Evolutionary conservation across 352 stramenopile genomes (phyloP).

Genomic region (Blastocystis sp.): DNA sequence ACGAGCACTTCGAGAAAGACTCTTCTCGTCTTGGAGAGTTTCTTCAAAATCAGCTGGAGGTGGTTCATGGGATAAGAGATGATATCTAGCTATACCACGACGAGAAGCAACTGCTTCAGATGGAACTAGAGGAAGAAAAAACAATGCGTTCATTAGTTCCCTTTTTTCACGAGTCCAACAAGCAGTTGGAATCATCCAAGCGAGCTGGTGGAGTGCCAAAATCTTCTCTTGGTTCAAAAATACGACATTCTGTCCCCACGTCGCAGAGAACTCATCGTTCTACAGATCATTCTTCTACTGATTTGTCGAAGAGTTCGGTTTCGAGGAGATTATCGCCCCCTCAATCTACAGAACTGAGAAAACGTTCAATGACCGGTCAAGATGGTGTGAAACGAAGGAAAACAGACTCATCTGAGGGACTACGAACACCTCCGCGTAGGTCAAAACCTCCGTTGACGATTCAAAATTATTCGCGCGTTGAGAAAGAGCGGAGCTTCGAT

Average conservation of each 20-base stretch:
- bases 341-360: not conserved
- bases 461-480: not conserved
- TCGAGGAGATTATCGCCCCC: not conserved
- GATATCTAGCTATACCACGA: not conserved
- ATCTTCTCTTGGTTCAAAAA: not conserved
- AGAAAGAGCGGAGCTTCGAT: not conserved
- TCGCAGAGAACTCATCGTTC: not conserved
- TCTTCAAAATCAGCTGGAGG: slow-evolving; percentile 20
- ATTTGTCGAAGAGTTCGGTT: not conserved
- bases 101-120: not conserved
- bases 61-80: not conserved
- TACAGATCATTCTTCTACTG: not conserved
- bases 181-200: not conserved
- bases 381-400: not conserved
- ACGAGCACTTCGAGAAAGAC: not conserved
- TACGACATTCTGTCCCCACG: not conserved
- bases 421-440: not conserved
- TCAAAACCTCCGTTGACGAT: not conserved
- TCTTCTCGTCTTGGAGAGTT: not conserved
- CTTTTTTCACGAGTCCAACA: not conserved
- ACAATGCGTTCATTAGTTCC: not conserved
- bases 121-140: not conserved
- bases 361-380: not conserved
- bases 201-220: not conserved
- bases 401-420: not conserved